Conservation (phyloP, 1,139 yeast species). For the Candida glucosophila region DNA sequence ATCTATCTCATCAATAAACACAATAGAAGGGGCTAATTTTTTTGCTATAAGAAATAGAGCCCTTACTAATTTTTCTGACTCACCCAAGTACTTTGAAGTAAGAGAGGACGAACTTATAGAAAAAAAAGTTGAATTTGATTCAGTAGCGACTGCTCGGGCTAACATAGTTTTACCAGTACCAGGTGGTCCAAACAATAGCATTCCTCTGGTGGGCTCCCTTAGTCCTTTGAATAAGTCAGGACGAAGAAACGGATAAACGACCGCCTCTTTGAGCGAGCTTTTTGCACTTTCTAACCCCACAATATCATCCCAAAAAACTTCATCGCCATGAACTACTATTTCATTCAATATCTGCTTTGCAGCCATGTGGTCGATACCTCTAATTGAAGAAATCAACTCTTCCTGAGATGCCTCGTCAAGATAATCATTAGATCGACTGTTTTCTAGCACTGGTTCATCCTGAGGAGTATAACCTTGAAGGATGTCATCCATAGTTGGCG, state of each 20-base stretch:
- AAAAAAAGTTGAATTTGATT: conserved; percentile 88
- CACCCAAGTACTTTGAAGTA: conserved; percentile 89
- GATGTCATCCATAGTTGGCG: conserved; percentile 22
- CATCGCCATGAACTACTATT: conserved; percentile 89
- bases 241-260: conserved; percentile 88
- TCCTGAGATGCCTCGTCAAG: no score
- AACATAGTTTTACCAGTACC: conserved; percentile 98
- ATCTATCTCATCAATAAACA: conserved; percentile 94
- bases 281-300: conserved; percentile 92
- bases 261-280: conserved; percentile 86
- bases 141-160: conserved; percentile 96
- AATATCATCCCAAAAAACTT: conserved; percentile 94
- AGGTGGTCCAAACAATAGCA: conserved; percentile 95
- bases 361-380: conserved; percentile 35
- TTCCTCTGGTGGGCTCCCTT: conserved; percentile 93
- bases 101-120: conserved; percentile 87
- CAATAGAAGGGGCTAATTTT: conserved; percentile 84
- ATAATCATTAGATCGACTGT: conserved; percentile 8
- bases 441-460: conserved; percentile 7
- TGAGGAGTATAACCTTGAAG: conserved; percentile 16
- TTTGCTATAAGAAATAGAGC: conserved; percentile 83
- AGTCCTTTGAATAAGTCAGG: conserved; percentile 90
- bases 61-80: conserved; percentile 85
- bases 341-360: conserved; percentile 73
- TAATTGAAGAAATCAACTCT: conserved; percentile 23